Base-by-base conservation (phyloP, 208 protist species). In the Porcisia deanei region DNA sequence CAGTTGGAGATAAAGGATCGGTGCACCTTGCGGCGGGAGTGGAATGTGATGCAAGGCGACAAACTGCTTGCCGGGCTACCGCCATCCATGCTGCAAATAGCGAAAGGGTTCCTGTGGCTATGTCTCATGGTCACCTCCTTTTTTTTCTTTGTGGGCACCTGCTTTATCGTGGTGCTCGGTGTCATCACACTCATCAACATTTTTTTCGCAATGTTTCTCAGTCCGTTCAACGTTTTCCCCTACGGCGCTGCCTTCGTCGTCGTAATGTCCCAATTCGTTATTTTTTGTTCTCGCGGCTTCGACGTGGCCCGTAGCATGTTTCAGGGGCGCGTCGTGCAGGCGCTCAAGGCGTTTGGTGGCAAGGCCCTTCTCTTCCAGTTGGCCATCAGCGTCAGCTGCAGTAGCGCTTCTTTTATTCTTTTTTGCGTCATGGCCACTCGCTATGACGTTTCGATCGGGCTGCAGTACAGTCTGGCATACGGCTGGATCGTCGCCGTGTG, bases 401-500 rank as follows among this genome's bases (percentile, higher is more conserved):
- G 65, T 59, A 5, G 88, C 8, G 77, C 59, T 53, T 85, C 81
- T 54, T 90, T 96, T 60, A 60, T 93, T n/a, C 57, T 93, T 47
- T 92, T 96, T 61, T 90, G 86, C 63, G 77, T 90, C 30, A 86
- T 84, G 73, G 79, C 87, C 4, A 63, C 58, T 20, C 77, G 82
- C 47, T 74, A 88, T 60, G 85, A 88, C 60, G 76, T 88, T 57
- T 57, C 91, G 60, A 82, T 72, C 0, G 89, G 86, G 5, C 73
- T 95, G 52, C 83, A 95, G 83, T 88, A 80, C 76, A 86, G 82
- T 71, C 55, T 91, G 60, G 84, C 89, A n/a, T 90, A 82, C 65
- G 91, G 88, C n/a, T 93, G 89, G 88, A 76, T 95, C 39, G 73
- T 84, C 22, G 83, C 89, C 22, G 88, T 87, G 57, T 87, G 82